Base-by-base conservation (phyloP, 352 stramenopile genomes). In the Globisporangium heterothallicum region DNA sequence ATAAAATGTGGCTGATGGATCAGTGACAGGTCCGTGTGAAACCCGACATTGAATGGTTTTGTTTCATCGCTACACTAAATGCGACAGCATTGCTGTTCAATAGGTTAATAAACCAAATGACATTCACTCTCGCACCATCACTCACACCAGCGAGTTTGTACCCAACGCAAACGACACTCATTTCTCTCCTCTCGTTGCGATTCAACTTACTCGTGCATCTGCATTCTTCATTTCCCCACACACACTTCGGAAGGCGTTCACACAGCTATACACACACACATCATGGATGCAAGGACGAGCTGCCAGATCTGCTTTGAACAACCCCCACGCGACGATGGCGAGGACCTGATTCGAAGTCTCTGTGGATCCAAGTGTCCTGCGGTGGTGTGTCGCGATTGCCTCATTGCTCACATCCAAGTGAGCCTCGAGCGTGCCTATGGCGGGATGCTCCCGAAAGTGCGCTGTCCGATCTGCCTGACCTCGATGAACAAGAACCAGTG, bases 271-370 rank as follows among this genome's bases (percentile, higher is more conserved):
- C n/a, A n/a, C n/a, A n/a, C 10, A n/a, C 12, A 38, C 12, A n/a
- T 16, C 2, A 18, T 38, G 32, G 32, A 18, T 10, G n/a, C 12
- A n/a, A 13, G 4, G 24, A 26, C 24, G 41, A 46, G 41, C 41
- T 76, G 67, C 36, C 67, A 73, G 64, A 66, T 76, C 36, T 76
- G 67, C 40, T 55, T 76, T 42, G 57, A 75, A 14, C 44, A 56
- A 32, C 34, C 47, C 4, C 25, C 27, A 4, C 26, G 53, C 21
- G 42, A 21, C 6, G 34, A 46, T 12, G 25, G 25, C 8, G 36
- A 35, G 1, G 48, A 40, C 19, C 9, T 63, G 24, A 25, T 59
- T 2, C 25, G 42, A 2, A 36, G 46, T 3, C 30, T 63, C 0
- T 73, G 65, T 21, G 48, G 58, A 1, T 53, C 47, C n/a, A 46